Base-by-base conservation (phyloP, 768 basidiomycete genomes). In the Tulasnella sp. region DNA sequence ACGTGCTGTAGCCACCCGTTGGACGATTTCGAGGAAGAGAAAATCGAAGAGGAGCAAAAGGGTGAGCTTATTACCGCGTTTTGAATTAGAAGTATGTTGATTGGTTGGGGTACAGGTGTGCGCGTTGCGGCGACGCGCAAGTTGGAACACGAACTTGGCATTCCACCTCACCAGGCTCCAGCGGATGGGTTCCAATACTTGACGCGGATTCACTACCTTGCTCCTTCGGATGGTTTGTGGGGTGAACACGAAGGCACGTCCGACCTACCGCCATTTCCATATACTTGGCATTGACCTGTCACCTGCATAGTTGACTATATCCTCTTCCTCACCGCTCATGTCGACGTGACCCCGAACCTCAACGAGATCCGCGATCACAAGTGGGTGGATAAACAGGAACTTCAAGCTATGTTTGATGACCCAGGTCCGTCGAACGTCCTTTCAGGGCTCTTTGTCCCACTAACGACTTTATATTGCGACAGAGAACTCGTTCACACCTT, bases 1-100 rank as follows among this genome's bases (percentile, higher is more conserved):
- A 98, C 96, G 6, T 99, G 96, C 69, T 99, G 94, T 72, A 92
- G 89, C 21, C 94, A 99, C 67, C 94, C 94, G 15, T 75, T 99
- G 49, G 83, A 88, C 63, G 96, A 98, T 71, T 88, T 91, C 62
- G 84, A 83, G 60, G 77, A 80, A 62, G 84, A 91, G 71, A 89
- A 83, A 72, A 68, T 81, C 6, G 86, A 87, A 70, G 64, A 72
- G 62, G 78, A 81, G 34, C 86, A 96, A 68, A 62, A 68, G 17
- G 74, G 74, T 68, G 43, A 59, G 69, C 61, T 42, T 7, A 7
- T 7, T 2, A 8, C 19, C 3, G 11, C 8, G 41, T 17, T 3
- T 2, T 32, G 15, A 49, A 12, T 31, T 35, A n/a, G n/a, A n/a
- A n/a, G n/a, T n/a, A n/a, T n/a, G n/a, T n/a, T n/a, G n/a, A 11